A percentile compares a stretch with the other conserved stretches of the same genome.
Evolutionary conservation across 345 rosid species (phyloP).

Genomic region (Brassica nigra): DNA sequence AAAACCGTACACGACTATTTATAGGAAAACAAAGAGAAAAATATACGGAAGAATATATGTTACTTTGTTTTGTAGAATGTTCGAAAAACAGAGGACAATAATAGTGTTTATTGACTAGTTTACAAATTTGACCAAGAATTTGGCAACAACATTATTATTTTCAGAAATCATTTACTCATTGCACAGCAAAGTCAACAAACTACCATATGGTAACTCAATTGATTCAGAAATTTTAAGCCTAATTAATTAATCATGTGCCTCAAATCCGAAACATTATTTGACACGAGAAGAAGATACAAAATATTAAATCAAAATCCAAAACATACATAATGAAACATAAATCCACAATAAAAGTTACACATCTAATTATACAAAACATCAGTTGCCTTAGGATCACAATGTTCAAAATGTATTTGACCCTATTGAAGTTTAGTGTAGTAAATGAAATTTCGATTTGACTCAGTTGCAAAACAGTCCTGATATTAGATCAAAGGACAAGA

Average conservation of each 20-base stretch:
- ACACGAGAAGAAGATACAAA: background rate
- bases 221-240: background rate
- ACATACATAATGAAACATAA: background rate
- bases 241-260: background rate
- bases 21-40: background rate
- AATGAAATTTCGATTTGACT: background rate
- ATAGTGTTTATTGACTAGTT: background rate
- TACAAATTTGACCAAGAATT: constrained; percentile 9
- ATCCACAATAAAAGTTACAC: background rate
- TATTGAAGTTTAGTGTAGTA: background rate
- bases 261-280: background rate
- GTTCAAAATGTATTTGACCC: background rate
- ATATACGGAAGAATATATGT: background rate
- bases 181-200: too few relatives aligned
- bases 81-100: background rate
- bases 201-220: background rate
- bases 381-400: background rate
- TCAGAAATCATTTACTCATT: too few relatives aligned
- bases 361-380: background rate
- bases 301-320: background rate
- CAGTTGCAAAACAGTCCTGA: background rate
- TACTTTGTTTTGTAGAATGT: background rate
- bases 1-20: background rate
- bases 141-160: background rate
- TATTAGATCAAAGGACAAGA: background rate